phyloP scores from a whole-genome alignment of 805 yeast species.

The Schizosaccharomyces lindneri region DNA sequence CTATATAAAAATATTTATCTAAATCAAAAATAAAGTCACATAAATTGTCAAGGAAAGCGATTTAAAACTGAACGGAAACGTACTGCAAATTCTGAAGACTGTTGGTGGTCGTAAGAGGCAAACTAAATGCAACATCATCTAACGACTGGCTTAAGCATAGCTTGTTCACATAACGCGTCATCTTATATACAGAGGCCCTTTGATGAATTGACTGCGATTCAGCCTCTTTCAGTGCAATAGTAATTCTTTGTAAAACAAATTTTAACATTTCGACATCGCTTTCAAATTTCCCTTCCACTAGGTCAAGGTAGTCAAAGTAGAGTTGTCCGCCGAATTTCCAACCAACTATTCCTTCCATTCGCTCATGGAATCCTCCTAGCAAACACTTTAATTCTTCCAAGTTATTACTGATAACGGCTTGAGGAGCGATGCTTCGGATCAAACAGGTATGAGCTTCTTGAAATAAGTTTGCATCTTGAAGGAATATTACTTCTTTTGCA shows the following conservation, averaged over 20 bases:
- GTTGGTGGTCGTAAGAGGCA: neutral
- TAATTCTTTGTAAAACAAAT: neutral
- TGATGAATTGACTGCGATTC: neutral
- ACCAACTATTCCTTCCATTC: slow-evolving; percentile 6
- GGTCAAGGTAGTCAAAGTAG: slow-evolving; percentile 14
- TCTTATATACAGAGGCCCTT: neutral
- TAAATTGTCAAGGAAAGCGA: neutral
- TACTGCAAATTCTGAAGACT: neutral
- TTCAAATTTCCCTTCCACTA: slow-evolving; percentile 2
- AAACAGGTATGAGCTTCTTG: slow-evolving; percentile 39
- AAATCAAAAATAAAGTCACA: neutral
- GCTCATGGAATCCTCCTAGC: slow-evolving; percentile 9
- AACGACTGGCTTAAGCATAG: neutral
- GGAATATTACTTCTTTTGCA: slow-evolving; percentile 34
- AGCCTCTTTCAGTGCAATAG: neutral
- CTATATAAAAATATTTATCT: neutral
- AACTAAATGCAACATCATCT: neutral
- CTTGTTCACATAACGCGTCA: neutral
- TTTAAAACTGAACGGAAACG: neutral
- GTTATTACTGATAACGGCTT: slow-evolving; percentile 29
- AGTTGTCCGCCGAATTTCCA: slow-evolving; percentile 17
- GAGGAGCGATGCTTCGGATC: slow-evolving; percentile 43
- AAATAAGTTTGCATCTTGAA: slow-evolving; percentile 34
- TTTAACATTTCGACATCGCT: neutral
- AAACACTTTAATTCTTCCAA: slow-evolving; percentile 8